Percentiles rank a stretch among this genome's conserved stretches.
phyloP scores from a whole-genome alignment of 345 rosid genomes.

The Murraya paniculata region DNA sequence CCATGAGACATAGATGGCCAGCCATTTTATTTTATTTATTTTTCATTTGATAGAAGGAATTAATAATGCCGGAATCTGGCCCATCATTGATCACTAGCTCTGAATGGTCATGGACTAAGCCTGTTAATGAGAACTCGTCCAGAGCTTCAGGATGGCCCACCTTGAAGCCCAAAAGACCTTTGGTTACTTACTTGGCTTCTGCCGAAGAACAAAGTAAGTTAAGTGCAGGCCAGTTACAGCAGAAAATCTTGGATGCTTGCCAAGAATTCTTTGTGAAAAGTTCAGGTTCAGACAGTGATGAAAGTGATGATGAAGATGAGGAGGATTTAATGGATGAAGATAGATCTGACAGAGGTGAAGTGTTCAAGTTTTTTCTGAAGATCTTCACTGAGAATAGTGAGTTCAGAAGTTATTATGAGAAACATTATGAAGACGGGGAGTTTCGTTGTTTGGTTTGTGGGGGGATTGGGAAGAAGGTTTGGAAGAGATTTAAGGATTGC shows the following conservation, averaged over 20 bases:
- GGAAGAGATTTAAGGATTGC: slow-evolving; percentile 44
- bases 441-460: slow-evolving; percentile 51
- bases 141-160: slow-evolving; percentile 15
- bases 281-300: slow-evolving; percentile 21
- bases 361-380: slow-evolving; percentile 32
- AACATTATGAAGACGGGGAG: slow-evolving; percentile 27
- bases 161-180: slow-evolving; percentile 6
- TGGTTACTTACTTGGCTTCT: neutral
- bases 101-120: slow-evolving; percentile 22
- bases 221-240: slow-evolving; percentile 19
- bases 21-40: neutral
- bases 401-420: slow-evolving; percentile 44
- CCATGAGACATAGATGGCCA: neutral
- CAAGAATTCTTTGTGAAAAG: slow-evolving; percentile 14
- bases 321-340: slow-evolving; percentile 19
- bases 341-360: slow-evolving; percentile 25
- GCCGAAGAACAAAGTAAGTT: slow-evolving; percentile 14
- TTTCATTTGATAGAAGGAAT: neutral
- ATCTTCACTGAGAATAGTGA: slow-evolving; percentile 42
- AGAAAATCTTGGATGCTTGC: slow-evolving; percentile 18
- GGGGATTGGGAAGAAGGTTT: slow-evolving; percentile 29
- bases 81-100: neutral
- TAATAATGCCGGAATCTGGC: slow-evolving; percentile 20
- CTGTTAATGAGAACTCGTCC: slow-evolving; percentile 1
- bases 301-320: slow-evolving; percentile 16